Percentiles rank a stretch among this genome's conserved stretches.
Conservation (phyloP, 805 yeast genomes). For the Yamadazyma akitaensis region DNA sequence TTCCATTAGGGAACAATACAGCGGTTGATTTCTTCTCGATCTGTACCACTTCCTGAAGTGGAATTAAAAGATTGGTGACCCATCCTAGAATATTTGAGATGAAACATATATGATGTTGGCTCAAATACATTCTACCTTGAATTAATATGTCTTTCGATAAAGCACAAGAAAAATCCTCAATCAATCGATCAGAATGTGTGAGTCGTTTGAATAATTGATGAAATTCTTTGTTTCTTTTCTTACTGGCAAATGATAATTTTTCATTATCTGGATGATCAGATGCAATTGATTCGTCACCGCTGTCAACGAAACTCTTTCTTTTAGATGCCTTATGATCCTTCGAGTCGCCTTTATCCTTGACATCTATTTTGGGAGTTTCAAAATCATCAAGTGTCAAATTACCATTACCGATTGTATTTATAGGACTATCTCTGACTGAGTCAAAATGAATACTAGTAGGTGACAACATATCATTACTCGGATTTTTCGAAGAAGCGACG, state of each 20-base stretch:
- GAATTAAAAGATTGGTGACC: conserved; percentile 56
- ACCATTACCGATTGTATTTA: conserved; percentile 50
- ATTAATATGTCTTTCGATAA: conserved; percentile 60
- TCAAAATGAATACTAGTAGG: conserved; percentile 40
- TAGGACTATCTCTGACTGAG: conserved; percentile 44
- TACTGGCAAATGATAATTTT: conserved; percentile 33
- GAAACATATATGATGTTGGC: conserved; percentile 55
- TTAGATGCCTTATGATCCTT: background rate
- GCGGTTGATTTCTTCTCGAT: conserved; percentile 66
- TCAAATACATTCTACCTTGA: conserved; percentile 63
- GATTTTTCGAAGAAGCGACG: background rate
- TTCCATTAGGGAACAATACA: conserved; percentile 67
- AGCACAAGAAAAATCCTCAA: conserved; percentile 65
- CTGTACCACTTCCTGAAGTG: conserved; percentile 59
- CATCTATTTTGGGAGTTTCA: conserved; percentile 6
- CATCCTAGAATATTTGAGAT: conserved; percentile 67
- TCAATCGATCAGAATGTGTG: conserved; percentile 48
- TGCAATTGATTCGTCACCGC: conserved; percentile 11
- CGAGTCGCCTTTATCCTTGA: conserved; percentile 10
- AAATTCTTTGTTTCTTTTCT: conserved; percentile 56
- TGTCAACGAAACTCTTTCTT: conserved; percentile 1
- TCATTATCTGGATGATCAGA: conserved; percentile 3
- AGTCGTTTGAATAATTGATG: conserved; percentile 56
- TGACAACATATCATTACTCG: conserved; percentile 1
- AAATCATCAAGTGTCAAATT: conserved; percentile 28